Evolutionary conservation across 2,329 filamentous ascomycete genomes (phyloP).

Genomic region (Cucurbitaria berberidis): DNA sequence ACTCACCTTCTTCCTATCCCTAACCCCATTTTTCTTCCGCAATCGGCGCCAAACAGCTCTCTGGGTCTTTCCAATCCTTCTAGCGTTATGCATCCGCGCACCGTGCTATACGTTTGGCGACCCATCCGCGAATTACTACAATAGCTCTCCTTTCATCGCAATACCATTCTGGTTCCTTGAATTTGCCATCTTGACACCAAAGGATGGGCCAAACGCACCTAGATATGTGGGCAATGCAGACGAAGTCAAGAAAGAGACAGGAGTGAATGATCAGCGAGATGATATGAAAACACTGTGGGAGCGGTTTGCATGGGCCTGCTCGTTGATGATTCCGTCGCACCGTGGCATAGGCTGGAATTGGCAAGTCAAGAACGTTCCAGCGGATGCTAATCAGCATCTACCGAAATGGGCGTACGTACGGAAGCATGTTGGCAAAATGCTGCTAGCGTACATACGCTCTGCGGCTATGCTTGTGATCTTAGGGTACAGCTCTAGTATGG

Average conservation of each 20-base stretch:
- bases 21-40: background rate
- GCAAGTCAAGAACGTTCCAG: conserved; percentile 7
- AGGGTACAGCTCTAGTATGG: background rate
- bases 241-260: background rate
- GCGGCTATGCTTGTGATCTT: background rate
- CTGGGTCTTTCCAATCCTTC: background rate
- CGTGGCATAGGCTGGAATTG: conserved; percentile 9
- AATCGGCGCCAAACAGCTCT: background rate
- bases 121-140: conserved; percentile 10
- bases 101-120: conserved; percentile 9
- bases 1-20: background rate
- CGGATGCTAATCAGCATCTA: background rate
- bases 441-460: background rate
- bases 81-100: conserved; percentile 1
- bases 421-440: background rate
- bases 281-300: background rate
- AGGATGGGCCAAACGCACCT: conserved; percentile 1
- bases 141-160: conserved; percentile 5
- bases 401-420: background rate
- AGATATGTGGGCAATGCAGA: background rate
- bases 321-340: conserved; percentile 4
- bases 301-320: background rate
- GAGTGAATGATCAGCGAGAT: background rate
- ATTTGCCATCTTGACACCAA: conserved; percentile 5
- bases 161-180: conserved; percentile 11